Base-by-base conservation (phyloP, 345 rosid genomes). In the Microthlaspi erraticum region DNA sequence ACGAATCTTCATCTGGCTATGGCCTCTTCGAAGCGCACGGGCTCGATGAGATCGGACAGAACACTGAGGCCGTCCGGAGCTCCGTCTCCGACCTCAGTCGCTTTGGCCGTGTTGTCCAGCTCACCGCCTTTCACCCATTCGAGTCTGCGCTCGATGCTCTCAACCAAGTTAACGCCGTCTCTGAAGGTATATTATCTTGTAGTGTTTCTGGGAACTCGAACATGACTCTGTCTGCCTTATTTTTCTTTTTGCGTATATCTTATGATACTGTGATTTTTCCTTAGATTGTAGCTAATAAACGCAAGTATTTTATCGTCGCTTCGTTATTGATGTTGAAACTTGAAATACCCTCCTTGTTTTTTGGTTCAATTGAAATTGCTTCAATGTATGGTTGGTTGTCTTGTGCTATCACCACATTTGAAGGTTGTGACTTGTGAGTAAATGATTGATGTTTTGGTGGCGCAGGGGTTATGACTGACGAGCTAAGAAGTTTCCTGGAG, bases 401-500 rank as follows among this genome's bases (percentile, higher is more conserved):
- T 10, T 8, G 11, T 19, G 46, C 2, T n/a, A n/a, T 33, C 43
- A 11, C 29, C 10, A 49, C 41, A 13, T 43, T 60, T 65, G 7
- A 7, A 1, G 48, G 11, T 26, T 32, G 1, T 53, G 23, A 7
- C 32, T 26, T 2, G n/a, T n/a, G n/a, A n/a, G n/a, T 8, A 42
- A 10, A 13, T 36, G 1, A 44, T 7, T 75, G 14, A 5, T 7
- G 2, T 37, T n/a, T 29, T 20, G 31, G 29, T 50, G 36, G 26
- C 46, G 26, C 46, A 84, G 86, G 88, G 33, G 72, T 89, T 16
- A 89, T 91, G 99, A 91, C 96, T 3, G 92, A 94, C 43, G 97
- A 94, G 72, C 78, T 94, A 80, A 86, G 96, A 82, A 89, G 79
- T 71, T 91, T 94, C 60, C 82, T 91, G 71, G 98, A 91, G 83